phyloP scores from a whole-genome alignment of 495 filamentous ascomycete species.

The Podospora australis region DNA sequence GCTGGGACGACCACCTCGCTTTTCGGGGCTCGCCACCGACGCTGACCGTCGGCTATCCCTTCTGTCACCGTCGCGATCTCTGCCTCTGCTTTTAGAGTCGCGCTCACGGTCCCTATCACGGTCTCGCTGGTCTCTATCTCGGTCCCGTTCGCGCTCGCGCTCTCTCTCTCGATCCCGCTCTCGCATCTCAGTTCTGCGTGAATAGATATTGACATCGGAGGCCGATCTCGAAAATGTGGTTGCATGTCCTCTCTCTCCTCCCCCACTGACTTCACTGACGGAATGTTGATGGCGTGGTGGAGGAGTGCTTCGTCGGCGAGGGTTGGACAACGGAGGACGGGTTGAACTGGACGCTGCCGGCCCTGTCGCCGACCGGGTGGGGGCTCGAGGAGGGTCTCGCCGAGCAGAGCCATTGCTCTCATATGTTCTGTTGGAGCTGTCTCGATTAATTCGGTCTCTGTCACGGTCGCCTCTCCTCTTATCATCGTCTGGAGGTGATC shows the following conservation, averaged over 20 bases:
- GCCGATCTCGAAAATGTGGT: background rate
- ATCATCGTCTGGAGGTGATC: background rate
- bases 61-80: constrained; percentile 9
- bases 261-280: background rate
- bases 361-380: background rate
- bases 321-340: background rate
- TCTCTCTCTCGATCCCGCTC: constrained; percentile 8
- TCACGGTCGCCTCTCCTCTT: constrained; percentile 5
- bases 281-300: background rate
- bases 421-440: constrained; percentile 2
- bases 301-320: constrained; percentile 1
- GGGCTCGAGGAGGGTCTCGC: constrained; percentile 4
- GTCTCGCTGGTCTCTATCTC: constrained; percentile 11
- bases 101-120: constrained; percentile 1
- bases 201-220: constrained; percentile 1
- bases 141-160: constrained; percentile 1
- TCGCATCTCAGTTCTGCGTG: background rate
- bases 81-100: constrained; percentile 2
- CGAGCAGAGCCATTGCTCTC: constrained; percentile 9
- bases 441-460: constrained; percentile 2
- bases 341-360: background rate
- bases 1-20: background rate
- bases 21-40: constrained; percentile 6
- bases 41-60: constrained; percentile 2
- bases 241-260: constrained; percentile 5